A percentile compares a stretch with the other conserved stretches of the same genome.
These are phyloP conservation scores for Patellifolia procumbens DNA, from an alignment of 179 eudicot species.

Conservation along the genomic window DNA sequence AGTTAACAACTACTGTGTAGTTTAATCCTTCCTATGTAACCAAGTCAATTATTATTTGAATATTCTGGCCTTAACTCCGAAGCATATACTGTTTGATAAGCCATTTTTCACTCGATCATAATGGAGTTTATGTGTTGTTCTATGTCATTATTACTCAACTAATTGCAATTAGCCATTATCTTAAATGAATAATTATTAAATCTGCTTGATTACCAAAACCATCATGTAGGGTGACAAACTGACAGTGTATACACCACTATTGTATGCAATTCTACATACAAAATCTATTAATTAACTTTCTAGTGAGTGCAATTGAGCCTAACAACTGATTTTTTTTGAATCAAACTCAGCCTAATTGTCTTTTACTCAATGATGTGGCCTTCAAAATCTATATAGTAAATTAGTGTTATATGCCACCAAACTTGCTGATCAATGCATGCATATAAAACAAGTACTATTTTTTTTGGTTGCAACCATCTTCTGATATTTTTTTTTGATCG, in stretches of 20 bases:
- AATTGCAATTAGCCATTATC: not conserved
- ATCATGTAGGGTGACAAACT: constrained; percentile 23
- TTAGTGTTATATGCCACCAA: no score
- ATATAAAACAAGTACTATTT: no score
- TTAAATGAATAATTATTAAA: not conserved
- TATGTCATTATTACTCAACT: not conserved
- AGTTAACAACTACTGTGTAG: no score
- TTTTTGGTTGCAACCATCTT: no score
- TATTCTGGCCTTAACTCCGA: no score
- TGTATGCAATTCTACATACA: constrained; percentile 11
- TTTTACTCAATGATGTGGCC: not conserved
- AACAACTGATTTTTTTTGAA: constrained; percentile 16
- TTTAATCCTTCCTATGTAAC: no score
- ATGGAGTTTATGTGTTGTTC: not conserved
- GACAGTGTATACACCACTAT: constrained; percentile 9
- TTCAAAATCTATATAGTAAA: no score
- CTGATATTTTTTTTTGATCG: no score
- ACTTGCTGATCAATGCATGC: no score
- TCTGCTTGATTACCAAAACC: not conserved
- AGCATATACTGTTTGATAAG: no score
- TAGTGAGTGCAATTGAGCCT: constrained; percentile 23
- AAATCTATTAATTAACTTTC: not conserved
- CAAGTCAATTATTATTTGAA: no score
- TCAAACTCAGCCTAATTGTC: not conserved
- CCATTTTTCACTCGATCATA: not conserved